Conservation (phyloP, 139 green algal genomes). For the Tetradesmus lagerheimii region DNA sequence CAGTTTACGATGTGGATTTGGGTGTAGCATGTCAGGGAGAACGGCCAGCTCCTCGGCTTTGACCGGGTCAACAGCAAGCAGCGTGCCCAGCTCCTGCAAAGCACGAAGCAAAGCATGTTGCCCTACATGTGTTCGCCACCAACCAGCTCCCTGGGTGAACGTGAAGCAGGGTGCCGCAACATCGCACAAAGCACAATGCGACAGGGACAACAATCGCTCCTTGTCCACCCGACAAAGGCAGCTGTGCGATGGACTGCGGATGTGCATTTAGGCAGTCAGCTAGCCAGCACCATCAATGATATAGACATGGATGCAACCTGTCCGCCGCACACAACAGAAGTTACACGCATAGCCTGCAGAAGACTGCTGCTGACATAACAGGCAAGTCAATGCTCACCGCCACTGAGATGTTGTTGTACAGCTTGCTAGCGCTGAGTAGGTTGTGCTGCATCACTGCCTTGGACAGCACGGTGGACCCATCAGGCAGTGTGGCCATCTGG, state of each 20-base stretch:
- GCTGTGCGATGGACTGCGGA: too few relatives aligned
- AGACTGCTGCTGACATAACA: neutral
- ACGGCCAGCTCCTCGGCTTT: slow-evolving; percentile 86
- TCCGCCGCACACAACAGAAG: too few relatives aligned
- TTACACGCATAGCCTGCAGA: too few relatives aligned
- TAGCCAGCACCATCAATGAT: neutral
- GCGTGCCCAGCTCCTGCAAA: slow-evolving; percentile 83
- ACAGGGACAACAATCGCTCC: too few relatives aligned
- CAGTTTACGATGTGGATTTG: too few relatives aligned
- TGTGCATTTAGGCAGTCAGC: neutral
- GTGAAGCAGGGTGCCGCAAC: too few relatives aligned
- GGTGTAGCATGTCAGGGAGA: too few relatives aligned
- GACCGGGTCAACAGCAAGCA: slow-evolving; percentile 84
- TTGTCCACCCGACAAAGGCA: too few relatives aligned
- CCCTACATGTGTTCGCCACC: too few relatives aligned
- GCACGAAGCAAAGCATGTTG: too few relatives aligned
- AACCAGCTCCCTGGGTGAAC: too few relatives aligned
- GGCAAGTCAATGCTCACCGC: slow-evolving; percentile 44
- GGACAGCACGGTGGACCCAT: slow-evolving; percentile 91
- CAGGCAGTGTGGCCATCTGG: slow-evolving; percentile 84
- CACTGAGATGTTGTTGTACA: slow-evolving; percentile 95
- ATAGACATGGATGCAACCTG: neutral
- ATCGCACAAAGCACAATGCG: too few relatives aligned
- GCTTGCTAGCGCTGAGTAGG: slow-evolving; percentile 84
- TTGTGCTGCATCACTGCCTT: slow-evolving; percentile 96